A percentile compares a stretch with the other conserved stretches of the same genome.
phyloP scores from a whole-genome alignment of 805 yeast genomes.

The Suhomyces sp. region DNA sequence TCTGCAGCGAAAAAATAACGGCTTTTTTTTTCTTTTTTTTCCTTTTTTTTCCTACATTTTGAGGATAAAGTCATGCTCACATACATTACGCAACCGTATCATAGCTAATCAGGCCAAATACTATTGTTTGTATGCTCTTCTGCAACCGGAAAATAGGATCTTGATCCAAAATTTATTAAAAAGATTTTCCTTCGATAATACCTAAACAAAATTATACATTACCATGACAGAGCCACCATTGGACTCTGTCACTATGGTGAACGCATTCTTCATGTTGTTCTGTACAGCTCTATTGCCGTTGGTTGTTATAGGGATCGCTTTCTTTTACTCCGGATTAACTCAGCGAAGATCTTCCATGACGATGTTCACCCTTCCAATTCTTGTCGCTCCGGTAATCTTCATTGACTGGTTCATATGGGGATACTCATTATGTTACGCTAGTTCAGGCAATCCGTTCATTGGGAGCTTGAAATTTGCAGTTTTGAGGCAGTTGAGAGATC shows the following conservation, averaged over 20 bases:
- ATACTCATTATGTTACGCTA: constrained; percentile 39
- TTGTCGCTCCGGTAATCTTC: constrained; percentile 29
- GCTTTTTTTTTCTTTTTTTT: neutral
- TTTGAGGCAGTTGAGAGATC: constrained; percentile 21
- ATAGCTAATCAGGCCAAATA: neutral
- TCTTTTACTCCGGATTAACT: constrained; percentile 43
- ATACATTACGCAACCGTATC: neutral
- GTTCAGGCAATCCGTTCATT: constrained; percentile 32
- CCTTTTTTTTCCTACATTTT: neutral
- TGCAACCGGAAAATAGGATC: neutral
- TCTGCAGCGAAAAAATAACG: neutral
- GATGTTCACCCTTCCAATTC: constrained; percentile 35
- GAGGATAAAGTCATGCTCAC: neutral
- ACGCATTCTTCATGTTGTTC: constrained; percentile 34
- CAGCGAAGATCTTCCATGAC: constrained; percentile 42
- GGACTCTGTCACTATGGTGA: constrained; percentile 10
- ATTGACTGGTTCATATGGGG: constrained; percentile 47
- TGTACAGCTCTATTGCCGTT: constrained; percentile 33
- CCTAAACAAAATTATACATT: neutral
- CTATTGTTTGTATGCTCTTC: neutral
- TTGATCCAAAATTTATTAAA: neutral
- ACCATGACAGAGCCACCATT: neutral
- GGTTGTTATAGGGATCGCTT: constrained; percentile 33
- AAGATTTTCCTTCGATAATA: neutral
- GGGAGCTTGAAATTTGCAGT: constrained; percentile 14